These are phyloP conservation scores for Elaeis oleifera DNA, from an alignment of 202 grass and related monocot genomes.

Conservation along the genomic window DNA sequence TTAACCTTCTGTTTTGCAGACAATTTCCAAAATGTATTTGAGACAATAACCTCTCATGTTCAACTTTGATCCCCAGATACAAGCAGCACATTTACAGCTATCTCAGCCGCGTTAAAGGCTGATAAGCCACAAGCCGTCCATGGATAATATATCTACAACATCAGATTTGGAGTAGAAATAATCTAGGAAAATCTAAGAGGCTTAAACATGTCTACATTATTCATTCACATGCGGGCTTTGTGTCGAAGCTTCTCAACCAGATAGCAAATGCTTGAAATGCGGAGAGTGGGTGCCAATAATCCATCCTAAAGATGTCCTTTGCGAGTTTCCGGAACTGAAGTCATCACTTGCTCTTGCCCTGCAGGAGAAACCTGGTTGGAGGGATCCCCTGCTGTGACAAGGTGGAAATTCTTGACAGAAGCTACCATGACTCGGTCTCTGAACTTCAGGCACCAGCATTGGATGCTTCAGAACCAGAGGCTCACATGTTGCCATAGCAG, in stretches of 20 bases:
- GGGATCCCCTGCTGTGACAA: conserved; percentile 61
- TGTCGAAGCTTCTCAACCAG: conserved; percentile 89
- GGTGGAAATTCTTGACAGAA: conserved; percentile 96
- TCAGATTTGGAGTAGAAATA: conserved; percentile 1
- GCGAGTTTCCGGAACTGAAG: conserved; percentile 91
- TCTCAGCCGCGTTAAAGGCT: neutral
- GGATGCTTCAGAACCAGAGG: conserved; percentile 96
- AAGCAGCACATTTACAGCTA: neutral
- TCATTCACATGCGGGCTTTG: conserved; percentile 82
- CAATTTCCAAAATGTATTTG: neutral
- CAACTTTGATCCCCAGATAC: neutral
- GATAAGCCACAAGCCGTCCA: neutral
- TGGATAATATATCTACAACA: conserved; percentile 23
- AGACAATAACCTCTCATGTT: conserved; percentile 10
- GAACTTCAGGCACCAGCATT: conserved; percentile 99
- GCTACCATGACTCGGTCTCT: conserved; percentile 82
- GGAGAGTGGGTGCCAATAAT: conserved; percentile 81
- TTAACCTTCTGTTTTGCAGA: too few relatives aligned
- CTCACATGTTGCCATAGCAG: conserved; percentile 11
- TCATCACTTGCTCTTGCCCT: conserved; percentile 77
- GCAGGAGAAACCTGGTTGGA: conserved; percentile 35
- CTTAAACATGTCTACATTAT: neutral
- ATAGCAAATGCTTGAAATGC: conserved; percentile 90
- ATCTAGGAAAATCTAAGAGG: neutral
- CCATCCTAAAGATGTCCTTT: conserved; percentile 97